Percentiles rank a stretch among this genome's conserved stretches.
Conservation (phyloP, 805 yeast species). For the Cyberlindnera subsufficiens region DNA sequence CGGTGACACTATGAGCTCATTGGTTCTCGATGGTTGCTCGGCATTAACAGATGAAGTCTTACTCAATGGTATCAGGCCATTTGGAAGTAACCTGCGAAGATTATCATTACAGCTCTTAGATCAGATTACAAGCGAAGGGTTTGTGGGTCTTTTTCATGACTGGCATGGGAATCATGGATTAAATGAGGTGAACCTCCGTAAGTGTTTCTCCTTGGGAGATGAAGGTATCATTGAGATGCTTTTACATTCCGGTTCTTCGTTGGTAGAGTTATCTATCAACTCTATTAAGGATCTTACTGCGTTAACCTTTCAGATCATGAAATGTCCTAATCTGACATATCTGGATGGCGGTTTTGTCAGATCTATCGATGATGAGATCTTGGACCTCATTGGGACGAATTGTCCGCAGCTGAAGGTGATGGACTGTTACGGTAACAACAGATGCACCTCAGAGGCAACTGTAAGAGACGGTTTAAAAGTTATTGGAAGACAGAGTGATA, state of each 20-base stretch:
- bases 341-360: conserved; percentile 80
- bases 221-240: conserved; percentile 53
- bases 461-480: conserved; percentile 50
- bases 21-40: conserved; percentile 69
- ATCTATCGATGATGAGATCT: conserved; percentile 60
- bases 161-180: conserved; percentile 56
- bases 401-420: conserved; percentile 60
- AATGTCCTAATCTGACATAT: conserved; percentile 54
- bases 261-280: conserved; percentile 68
- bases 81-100: conserved; percentile 48
- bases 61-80: conserved; percentile 51
- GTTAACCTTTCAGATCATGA: conserved; percentile 43
- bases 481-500: conserved; percentile 72
- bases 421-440: conserved; percentile 78
- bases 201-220: conserved; percentile 65
- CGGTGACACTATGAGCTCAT: conserved; percentile 53
- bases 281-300: conserved; percentile 57
- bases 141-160: conserved; percentile 49
- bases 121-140: conserved; percentile 64
- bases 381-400: conserved; percentile 49
- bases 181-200: conserved; percentile 50
- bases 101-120: conserved; percentile 57
- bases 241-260: conserved; percentile 54
- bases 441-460: conserved; percentile 51
- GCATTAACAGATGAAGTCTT: conserved; percentile 62